phyloP scores from a whole-genome alignment of 441 rosid genomes.

The Gossypium trilobum region DNA sequence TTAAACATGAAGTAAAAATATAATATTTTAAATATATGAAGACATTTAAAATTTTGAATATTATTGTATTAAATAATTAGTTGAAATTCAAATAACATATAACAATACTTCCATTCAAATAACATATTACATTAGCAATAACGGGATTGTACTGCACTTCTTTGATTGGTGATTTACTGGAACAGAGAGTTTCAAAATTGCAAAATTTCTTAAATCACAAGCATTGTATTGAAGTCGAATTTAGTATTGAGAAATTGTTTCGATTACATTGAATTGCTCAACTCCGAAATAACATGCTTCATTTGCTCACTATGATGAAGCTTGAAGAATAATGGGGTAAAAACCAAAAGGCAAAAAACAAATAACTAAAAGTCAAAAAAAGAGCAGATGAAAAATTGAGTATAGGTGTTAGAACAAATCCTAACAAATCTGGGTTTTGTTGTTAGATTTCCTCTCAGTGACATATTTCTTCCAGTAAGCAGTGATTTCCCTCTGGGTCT shows the following conservation, averaged over 20 bases:
- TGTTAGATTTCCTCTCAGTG: conserved; percentile 39
- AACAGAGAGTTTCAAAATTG: not conserved
- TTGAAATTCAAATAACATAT: not conserved
- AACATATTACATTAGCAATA: not conserved
- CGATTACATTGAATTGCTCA: not conserved
- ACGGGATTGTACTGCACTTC: not conserved
- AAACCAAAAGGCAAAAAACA: not conserved
- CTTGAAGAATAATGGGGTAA: not conserved
- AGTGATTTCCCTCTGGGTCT: conserved; percentile 61
- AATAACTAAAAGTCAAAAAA: not conserved
- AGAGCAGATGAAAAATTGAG: not conserved
- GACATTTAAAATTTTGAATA: not conserved
- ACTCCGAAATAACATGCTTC: not conserved
- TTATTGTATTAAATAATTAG: too few relatives aligned
- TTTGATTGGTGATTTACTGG: not conserved
- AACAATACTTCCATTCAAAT: not conserved
- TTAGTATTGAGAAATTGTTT: not conserved
- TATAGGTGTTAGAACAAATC: not conserved
- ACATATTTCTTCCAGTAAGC: conserved; percentile 70
- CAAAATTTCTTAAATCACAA: not conserved
- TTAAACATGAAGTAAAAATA: not conserved
- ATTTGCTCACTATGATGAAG: not conserved
- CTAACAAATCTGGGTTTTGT: conserved; percentile 38
- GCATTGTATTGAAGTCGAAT: not conserved
- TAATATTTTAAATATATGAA: too few relatives aligned